Conservation (phyloP, 768 basidiomycete species). For the Rhodosporidiobolus sp. region DNA sequence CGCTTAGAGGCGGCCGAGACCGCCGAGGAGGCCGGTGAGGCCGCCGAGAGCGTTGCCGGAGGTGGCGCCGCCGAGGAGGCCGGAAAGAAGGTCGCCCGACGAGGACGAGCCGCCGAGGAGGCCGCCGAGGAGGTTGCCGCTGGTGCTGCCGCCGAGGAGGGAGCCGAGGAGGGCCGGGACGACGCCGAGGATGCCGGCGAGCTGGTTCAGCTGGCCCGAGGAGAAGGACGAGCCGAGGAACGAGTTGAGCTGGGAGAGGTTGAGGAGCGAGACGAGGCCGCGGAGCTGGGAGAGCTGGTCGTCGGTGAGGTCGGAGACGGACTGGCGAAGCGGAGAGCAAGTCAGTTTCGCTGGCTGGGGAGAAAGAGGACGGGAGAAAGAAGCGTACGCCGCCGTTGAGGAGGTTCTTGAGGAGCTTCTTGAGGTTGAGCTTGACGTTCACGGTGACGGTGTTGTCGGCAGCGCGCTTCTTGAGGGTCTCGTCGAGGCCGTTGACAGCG, state of each 20-base stretch:
- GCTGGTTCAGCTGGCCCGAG: background rate
- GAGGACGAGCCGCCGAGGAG: no score
- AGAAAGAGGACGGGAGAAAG: background rate
- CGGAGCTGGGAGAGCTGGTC: background rate
- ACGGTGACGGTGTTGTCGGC: background rate
- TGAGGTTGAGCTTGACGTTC: background rate
- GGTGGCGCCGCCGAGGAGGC: background rate
- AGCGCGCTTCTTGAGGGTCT: constrained; percentile 3
- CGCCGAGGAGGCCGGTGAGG: background rate
- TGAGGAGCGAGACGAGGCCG: background rate
- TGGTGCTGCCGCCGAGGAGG: background rate
- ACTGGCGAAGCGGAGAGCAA: background rate
- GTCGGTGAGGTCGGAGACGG: background rate
- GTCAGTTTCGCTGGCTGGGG: background rate
- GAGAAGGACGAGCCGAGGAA: background rate
- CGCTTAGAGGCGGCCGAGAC: background rate
- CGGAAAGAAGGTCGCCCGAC: background rate
- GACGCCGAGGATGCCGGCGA: background rate
- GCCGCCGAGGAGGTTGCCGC: background rate
- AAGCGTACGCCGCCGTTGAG: background rate
- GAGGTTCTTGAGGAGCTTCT: background rate
- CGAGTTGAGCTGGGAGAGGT: background rate
- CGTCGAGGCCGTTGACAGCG: constrained; percentile 2
- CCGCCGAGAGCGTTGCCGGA: background rate
- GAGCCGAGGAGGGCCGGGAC: background rate